Percentiles rank a stretch among this genome's conserved stretches.
Evolutionary conservation across 371 early-diverging fungal genomes (phyloP).

Genomic region (Parasitella parasitica): DNA sequence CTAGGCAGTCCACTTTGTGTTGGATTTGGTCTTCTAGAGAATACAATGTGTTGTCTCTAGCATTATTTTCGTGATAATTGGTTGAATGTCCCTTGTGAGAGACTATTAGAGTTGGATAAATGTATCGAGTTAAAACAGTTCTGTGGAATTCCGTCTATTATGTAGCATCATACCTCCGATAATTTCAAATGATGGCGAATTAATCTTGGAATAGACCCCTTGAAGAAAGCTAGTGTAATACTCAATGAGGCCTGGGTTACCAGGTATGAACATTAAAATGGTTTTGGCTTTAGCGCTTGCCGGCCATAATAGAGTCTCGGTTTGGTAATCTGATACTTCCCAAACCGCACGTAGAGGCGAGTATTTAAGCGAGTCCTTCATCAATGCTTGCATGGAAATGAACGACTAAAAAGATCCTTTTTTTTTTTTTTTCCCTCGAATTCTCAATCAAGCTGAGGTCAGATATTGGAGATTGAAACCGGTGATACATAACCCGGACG

Average conservation of each 20-base stretch:
- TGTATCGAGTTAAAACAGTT: not conserved
- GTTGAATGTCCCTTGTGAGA: slow-evolving; percentile 59
- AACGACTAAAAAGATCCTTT: not conserved
- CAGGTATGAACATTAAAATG: slow-evolving; percentile 59
- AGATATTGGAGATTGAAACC: too few relatives aligned
- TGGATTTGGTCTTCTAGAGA: slow-evolving; percentile 65
- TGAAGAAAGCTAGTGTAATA: slow-evolving; percentile 69
- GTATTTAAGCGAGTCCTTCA: not conserved
- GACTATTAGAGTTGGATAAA: slow-evolving; percentile 24
- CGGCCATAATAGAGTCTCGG: slow-evolving; percentile 60
- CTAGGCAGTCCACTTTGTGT: slow-evolving; percentile 66
- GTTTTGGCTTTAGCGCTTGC: slow-evolving; percentile 32
- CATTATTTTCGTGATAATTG: slow-evolving; percentile 26
- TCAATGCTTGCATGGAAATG: not conserved
- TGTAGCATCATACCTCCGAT: slow-evolving; percentile 59
- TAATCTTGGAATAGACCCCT: slow-evolving; percentile 38
- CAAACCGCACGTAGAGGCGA: slow-evolving; percentile 46
- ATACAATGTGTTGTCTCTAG: slow-evolving; percentile 26
- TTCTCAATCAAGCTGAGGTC: too few relatives aligned
- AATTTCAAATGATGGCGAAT: slow-evolving; percentile 42
- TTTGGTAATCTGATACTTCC: slow-evolving; percentile 50
- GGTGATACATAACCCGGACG: too few relatives aligned
- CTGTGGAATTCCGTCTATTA: not conserved
- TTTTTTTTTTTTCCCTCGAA: not conserved
- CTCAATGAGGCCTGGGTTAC: slow-evolving; percentile 74